Percentiles rank a stretch among this genome's conserved stretches.
These are phyloP conservation scores for Colletotrichum horii DNA, from an alignment of 2,329 filamentous ascomycete genomes.

Conservation along the genomic window DNA sequence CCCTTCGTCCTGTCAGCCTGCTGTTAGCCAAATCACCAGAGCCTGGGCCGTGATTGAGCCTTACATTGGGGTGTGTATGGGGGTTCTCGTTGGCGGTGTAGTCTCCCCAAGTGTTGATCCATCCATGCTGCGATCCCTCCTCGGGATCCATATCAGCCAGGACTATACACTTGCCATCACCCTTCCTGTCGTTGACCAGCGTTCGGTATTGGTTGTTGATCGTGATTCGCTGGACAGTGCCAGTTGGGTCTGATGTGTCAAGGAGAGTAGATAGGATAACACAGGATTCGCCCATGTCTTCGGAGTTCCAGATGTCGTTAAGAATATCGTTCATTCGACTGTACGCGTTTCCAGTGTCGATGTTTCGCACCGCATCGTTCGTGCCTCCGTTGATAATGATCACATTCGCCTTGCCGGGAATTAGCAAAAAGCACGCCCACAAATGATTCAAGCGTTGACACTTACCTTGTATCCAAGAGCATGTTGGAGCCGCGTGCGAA, in stretches of 20 bases:
- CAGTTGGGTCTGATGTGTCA: background rate
- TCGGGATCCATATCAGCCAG: background rate
- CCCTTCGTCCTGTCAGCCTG: background rate
- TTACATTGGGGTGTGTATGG: background rate
- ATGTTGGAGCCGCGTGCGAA: background rate
- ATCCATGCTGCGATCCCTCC: background rate
- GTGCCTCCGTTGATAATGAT: background rate
- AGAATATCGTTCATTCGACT: background rate
- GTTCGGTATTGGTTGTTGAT: background rate
- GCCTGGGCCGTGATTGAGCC: background rate
- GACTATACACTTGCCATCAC: background rate
- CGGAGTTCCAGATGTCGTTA: background rate
- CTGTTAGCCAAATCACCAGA: background rate
- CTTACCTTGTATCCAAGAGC: background rate
- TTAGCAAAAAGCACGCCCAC: rapidly evolving
- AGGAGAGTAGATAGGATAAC: background rate
- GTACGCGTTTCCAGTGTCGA: background rate
- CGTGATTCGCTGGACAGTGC: conserved; percentile 13
- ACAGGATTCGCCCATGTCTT: background rate
- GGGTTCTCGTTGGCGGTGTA: background rate
- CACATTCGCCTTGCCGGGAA: background rate
- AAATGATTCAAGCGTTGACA: rapidly evolving
- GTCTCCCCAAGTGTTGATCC: background rate
- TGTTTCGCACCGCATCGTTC: background rate
- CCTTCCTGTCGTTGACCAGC: background rate